Evolutionary conservation across 2,329 filamentous ascomycete genomes (phyloP), one percentile per base, ranked within the genome.

Genomic region (Nemania sp.): DNA sequence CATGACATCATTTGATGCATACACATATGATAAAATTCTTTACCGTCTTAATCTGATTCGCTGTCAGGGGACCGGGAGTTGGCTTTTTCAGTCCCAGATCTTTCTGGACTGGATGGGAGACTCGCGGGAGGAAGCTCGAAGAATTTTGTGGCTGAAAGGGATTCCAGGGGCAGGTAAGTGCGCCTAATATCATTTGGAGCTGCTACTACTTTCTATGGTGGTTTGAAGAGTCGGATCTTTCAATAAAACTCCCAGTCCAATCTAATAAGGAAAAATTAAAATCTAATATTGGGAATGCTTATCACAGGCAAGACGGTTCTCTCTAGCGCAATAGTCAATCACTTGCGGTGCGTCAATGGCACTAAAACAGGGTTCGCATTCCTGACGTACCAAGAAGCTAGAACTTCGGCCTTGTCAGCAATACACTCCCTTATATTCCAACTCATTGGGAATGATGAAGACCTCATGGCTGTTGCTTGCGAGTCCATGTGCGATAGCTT

Each of bases 101-200:
- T 60, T 59, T n/a, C n/a, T 5, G 3, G 38, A 59, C 11, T 76
- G 73, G 74, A 20, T 72, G 0, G 8, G 26, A n/a, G 45, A 68
- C 5, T 27, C 55, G 1, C 20, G 58, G 6, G 57, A 43, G 15
- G 53, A 59, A 7, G 26, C 62, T 10, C 18, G 18, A 43, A 15
- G 15, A 45, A 18, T 73, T 4, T 27, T 76, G 51, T 76, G 74
- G 74, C 26, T 75, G 22, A 68, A 70, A 45, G 74, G 74, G 2
- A 75, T 76, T 49, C 74, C 74, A 5, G 74, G 74, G 35, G 67
- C 74, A 27, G 73, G 71, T 73, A 55, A 64, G 65, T 66, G n/a
- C 32, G 18, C 45, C 32, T 24, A 13, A 29, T 52, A 47, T 52
- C 22, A 4, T n/a, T 13, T n/a, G n/a, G n/a, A 18, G 22, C 11